Conservation (phyloP, 139 green algal species). For the Micractinium sp. region DNA sequence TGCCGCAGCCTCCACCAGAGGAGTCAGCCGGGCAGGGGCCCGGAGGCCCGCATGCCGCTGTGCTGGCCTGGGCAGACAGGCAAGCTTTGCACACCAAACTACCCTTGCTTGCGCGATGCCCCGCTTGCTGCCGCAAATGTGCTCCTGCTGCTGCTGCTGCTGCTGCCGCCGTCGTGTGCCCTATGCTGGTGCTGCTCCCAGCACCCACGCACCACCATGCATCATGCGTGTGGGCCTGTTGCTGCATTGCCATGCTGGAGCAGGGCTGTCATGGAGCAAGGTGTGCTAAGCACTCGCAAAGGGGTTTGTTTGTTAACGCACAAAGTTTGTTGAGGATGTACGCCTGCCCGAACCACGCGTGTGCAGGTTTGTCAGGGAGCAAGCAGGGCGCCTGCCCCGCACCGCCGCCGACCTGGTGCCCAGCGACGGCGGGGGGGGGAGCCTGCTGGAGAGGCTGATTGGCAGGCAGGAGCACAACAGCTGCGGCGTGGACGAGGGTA, state of each 20-base stretch:
- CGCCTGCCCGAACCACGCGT: too few relatives aligned
- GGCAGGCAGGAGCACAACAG: not conserved
- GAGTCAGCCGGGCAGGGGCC: not conserved
- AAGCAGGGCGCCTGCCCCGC: not conserved
- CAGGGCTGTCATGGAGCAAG: too few relatives aligned
- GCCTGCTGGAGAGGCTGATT: conserved; percentile 30
- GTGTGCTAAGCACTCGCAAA: too few relatives aligned
- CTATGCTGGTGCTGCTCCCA: not conserved
- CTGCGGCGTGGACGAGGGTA: conserved; percentile 3
- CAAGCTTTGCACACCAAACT: not conserved
- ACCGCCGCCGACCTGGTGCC: not conserved
- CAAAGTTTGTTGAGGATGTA: too few relatives aligned
- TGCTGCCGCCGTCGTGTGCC: not conserved
- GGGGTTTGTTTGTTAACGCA: too few relatives aligned
- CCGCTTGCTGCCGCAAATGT: too few relatives aligned
- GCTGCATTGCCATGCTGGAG: too few relatives aligned
- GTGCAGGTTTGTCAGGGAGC: not conserved
- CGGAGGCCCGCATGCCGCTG: not conserved
- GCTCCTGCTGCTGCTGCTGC: too few relatives aligned
- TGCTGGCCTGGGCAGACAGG: not conserved
- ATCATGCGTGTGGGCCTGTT: too few relatives aligned
- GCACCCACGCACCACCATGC: not conserved
- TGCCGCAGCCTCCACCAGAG: not conserved
- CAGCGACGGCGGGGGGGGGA: not conserved
- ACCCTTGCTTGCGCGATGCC: not conserved